Evolutionary conservation across 2,329 filamentous ascomycete species (phyloP), one percentile per base, ranked within the genome.

Genomic region (Diatrype stigma): DNA sequence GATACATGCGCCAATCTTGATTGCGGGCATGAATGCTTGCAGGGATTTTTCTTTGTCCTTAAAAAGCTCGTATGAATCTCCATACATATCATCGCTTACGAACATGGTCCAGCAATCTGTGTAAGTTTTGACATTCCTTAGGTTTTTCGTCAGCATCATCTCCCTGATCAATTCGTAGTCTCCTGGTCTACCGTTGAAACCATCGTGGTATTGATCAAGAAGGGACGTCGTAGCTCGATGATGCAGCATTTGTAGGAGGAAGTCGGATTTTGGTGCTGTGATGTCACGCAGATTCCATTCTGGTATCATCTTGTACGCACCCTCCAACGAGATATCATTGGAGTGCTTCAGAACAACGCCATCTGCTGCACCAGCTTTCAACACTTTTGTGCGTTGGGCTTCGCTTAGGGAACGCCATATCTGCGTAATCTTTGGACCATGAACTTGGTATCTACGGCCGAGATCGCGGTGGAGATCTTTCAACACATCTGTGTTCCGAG

Each of bases 221-320:
- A 74, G 55, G 0, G 64, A 51, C 1, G 49, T 67, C 0, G 67
- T 71, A 34, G 69, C 67, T 6, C 73, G 66, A 34, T 72, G 57
- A 22, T 70, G 66, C 3, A 78, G 52, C 6, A 73, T 55, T 12
- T 69, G 59, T 1, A 77, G 60, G 3, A 76, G 50, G 22, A 56
- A 64, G n/a, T 74, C 63, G 0, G 73, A 66, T 2, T 57, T 60
- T 0, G 68, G 60, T 1, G 62, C 56, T 3, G 70, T 56, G 2
- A 77, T 59, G 22, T 78, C 72, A 7, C 58, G 63, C 1, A 78
- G 49, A 50, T 78, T 77, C 65, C 66, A 70, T 45, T 78, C 76
- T 0, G 74, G 72, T 0, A 71, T 56, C 2, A 75, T 42, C n/a
- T 70, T 71, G 56, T 54, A 70, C 16, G 70, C 59, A n/a, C 63